A percentile compares a stretch with the other conserved stretches of the same genome.
Evolutionary conservation across 176 grass and related monocot genomes (phyloP).

Genomic region (Bonia amplexicaulis): DNA sequence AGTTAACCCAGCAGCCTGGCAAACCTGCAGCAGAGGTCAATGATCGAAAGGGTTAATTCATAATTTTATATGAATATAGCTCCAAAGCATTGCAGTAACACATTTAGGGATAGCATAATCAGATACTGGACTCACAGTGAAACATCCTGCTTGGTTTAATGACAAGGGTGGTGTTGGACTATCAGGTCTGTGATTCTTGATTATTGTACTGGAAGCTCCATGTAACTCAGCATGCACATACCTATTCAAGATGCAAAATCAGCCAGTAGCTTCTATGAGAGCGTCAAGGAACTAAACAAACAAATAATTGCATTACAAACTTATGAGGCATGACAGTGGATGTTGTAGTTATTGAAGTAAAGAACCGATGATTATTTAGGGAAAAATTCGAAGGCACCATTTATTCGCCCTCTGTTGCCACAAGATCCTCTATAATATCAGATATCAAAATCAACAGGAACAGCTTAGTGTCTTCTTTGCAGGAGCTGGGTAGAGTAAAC

Average conservation of each 20-base stretch:
- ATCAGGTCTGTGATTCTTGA: conserved; percentile 89
- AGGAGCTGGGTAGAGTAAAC: too few relatives aligned
- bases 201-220: conserved; percentile 96
- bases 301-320: not conserved
- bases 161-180: conserved; percentile 83
- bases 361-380: too few relatives aligned
- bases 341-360: too few relatives aligned
- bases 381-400: too few relatives aligned
- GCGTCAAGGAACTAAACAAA: not conserved
- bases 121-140: conserved; percentile 68
- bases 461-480: too few relatives aligned
- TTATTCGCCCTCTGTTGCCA: too few relatives aligned
- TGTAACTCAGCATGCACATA: conserved; percentile 93
- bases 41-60: not conserved
- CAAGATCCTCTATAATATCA: too few relatives aligned
- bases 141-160: conserved; percentile 91
- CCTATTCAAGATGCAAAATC: conserved; percentile 34
- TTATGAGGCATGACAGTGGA: not conserved
- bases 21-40: conserved; percentile 54
- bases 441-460: too few relatives aligned
- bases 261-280: conserved; percentile 23
- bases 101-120: not conserved
- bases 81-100: not conserved
- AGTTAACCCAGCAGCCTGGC: conserved; percentile 10
- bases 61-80: not conserved